Evolutionary conservation across 1,284 basidiomycete species (phyloP), one percentile per base, ranked within the genome.

Genomic region (Ustanciosporium gigantosporum): DNA sequence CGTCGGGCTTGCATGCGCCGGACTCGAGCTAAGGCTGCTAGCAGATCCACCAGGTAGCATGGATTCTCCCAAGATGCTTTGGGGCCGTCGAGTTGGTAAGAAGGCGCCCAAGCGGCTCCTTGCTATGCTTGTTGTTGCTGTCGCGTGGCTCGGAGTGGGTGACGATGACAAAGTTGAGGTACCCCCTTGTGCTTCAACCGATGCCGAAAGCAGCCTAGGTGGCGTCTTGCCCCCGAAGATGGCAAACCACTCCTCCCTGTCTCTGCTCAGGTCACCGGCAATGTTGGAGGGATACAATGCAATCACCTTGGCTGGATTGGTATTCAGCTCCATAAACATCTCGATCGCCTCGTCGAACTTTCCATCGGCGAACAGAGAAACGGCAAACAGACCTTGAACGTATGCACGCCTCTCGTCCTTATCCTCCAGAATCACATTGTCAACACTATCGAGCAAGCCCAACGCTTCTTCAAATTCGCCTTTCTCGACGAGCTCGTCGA

Each of bases 291-390:
- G 90, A 77, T 90, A 98, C 4, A 97, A 81, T 1, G 92, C 88
- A 13, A 98, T 84, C 1, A 98, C 90, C 72, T 93, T 90, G 2
- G 91, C 90, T 0, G 94, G 94, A 70, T 95, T 94, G 58, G 91
- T 83, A 64, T 97, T 88, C 35, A 94, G 85, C 32, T 88, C 85
- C 40, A 93, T 84, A 76, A 98, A 94, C 0, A 86, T 84, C 71
- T 94, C 88, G 46, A 97, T 87, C 0, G 94, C 93, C 14, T 82
- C 80, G 55, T 88, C 86, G 66, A 84, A 91, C 44, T 86, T 82
- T 14, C 83, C 82, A 6, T 82, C 80, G 3, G 84, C 83, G 78
- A 94, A 92, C 44, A 88, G 83, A 0, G 87, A 81, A 0, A 95
- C 85, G 0, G 90, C 91, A 31, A 66, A 62, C 4, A 73, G 55